These are phyloP conservation scores for Mucor velutinosus DNA, from an alignment of 371 early-diverging fungal species.

Conservation along the genomic window DNA sequence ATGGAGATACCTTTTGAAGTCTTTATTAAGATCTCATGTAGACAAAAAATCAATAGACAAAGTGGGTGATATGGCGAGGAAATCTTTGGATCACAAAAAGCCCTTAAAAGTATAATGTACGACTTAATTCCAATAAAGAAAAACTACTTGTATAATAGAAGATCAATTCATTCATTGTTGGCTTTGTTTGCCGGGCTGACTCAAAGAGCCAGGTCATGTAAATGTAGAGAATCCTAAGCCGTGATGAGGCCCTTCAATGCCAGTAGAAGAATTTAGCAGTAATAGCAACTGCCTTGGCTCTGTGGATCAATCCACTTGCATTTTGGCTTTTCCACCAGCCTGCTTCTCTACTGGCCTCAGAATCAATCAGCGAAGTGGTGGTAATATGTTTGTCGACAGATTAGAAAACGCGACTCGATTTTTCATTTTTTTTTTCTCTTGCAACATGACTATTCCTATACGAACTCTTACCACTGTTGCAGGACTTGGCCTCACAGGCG, in stretches of 20 bases:
- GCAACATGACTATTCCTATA: conserved; percentile 25
- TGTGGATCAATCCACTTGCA: not conserved
- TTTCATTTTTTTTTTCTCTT: not conserved
- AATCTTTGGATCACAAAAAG: conserved; percentile 9
- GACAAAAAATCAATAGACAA: conserved; percentile 35
- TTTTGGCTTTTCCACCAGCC: too few species aligned
- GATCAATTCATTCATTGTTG: not conserved
- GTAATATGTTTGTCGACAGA: not conserved
- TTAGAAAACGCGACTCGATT: not conserved
- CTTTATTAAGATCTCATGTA: conserved; percentile 37
- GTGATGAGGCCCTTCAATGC: too few species aligned
- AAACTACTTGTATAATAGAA: not conserved
- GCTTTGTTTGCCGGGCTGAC: too few species aligned
- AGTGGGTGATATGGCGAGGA: conserved; percentile 29
- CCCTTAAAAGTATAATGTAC: conserved; percentile 9
- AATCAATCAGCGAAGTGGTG: not conserved
- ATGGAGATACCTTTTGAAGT: conserved; percentile 47
- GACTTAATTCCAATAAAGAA: not conserved
- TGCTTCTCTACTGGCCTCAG: not conserved
- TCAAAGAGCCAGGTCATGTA: not conserved
- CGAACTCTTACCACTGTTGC: conserved; percentile 30
- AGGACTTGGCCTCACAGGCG: conserved; percentile 29
- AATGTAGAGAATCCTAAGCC: too few species aligned
- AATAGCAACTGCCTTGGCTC: too few species aligned
- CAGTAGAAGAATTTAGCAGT: not conserved